Evolutionary conservation across 169 alveolate species (phyloP).

Genomic region (Plasmodium berghei): DNA sequence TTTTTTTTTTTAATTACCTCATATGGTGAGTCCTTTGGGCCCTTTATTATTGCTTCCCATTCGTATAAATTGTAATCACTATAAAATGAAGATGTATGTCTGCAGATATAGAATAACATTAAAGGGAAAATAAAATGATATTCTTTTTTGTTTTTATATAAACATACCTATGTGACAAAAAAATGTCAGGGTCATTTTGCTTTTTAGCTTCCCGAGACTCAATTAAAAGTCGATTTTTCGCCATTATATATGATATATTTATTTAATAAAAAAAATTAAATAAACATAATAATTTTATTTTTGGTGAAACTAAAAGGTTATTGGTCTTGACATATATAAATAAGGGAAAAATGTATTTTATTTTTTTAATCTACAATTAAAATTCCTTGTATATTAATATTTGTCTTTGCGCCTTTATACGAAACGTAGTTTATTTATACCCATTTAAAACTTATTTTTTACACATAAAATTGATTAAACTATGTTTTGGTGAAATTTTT

Average conservation of each 20-base stretch:
- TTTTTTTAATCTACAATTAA: too few species aligned
- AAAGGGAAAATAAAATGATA: neutral
- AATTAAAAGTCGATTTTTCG: slow-evolving; percentile 81
- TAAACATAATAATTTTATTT: slow-evolving; percentile 2
- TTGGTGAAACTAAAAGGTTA: too few species aligned
- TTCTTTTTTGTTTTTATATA: neutral
- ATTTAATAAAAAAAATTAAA: slow-evolving; percentile 4
- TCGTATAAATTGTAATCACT: slow-evolving; percentile 86
- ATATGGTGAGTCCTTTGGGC: slow-evolving; percentile 95
- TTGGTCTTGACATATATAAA: too few species aligned
- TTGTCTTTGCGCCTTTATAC: too few species aligned
- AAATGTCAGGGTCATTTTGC: slow-evolving; percentile 83
- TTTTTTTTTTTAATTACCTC: slow-evolving; percentile 81
- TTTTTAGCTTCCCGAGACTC: slow-evolving; percentile 84
- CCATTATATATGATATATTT: slow-evolving; percentile 25
- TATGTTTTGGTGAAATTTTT: too few species aligned
- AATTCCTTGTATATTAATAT: too few species aligned
- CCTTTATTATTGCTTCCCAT: slow-evolving; percentile 93
- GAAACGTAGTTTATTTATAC: too few species aligned
- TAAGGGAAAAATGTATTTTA: too few species aligned
- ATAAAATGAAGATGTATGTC: neutral
- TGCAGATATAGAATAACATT: neutral
- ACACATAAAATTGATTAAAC: too few species aligned
- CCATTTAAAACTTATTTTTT: too few species aligned
- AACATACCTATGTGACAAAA: slow-evolving; percentile 74